Base-by-base conservation (phyloP, 768 basidiomycete species). In the Rubroboletus satanas region DNA sequence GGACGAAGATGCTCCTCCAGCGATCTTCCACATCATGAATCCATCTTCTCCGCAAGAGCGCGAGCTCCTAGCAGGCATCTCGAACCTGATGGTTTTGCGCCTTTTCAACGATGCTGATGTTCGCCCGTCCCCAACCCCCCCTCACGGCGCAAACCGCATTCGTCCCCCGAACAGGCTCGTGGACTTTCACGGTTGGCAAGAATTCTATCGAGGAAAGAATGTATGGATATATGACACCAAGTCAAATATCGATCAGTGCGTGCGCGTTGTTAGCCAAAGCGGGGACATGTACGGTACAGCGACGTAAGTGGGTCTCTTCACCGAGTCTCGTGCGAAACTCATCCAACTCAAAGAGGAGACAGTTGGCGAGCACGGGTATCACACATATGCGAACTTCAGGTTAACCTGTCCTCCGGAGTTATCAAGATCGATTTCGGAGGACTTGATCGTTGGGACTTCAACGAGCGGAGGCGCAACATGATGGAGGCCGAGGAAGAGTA, bases 381-480 rank as follows among this genome's bases (percentile, higher is more conserved):
- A 23, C 87, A 88, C 63, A 80, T 91, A 7, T 80, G 78, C 56
- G 88, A 90, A 68, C 74, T 91, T 36, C 88, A 90, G 62, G 81
- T 85, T 62, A 85, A 80, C 60, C 76, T 90, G 68, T 74, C 78
- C 4, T 74, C 74, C 18, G 78, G 79, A 17, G 79, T 77, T 8
- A 78, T 90, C 78, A 82, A 75, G 54, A 84, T 92, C 32, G 81
- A 85, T 64, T 91, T 92, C 64, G 87, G 87, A 37, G 89, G 87
- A 4, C 68, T 84, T 47, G 88, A 91, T 69, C 77, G 83, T 29
- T 91, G 85, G 82, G 87, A 89, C 63, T 80, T 77, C 49, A 62
- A 54, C 12, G 85, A 91, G 65, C 76, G 88, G 49, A 67, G 68
- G 50, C 78, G 85, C 52, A 90, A 91, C 66, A 67, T 88, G 61